Evolutionary conservation across 108 stramenopile genomes (phyloP), one percentile per base, ranked within the genome.

Genomic region (Bacterosira constricta): DNA sequence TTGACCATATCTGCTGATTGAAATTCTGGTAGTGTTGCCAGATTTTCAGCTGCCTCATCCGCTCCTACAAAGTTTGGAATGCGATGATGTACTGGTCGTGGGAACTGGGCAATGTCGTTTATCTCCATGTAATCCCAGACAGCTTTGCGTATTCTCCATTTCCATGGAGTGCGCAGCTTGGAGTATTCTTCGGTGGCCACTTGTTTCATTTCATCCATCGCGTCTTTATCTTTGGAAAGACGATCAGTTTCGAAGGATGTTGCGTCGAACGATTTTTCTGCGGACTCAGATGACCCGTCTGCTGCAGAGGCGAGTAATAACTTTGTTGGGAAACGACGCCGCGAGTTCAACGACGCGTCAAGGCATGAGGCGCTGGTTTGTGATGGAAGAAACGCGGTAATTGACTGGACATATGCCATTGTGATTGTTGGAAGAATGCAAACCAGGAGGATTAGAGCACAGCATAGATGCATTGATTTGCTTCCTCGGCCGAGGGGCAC

Each of bases 131-230:
- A 71, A 62, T 89, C 88, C 88, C 88, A 89, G 9, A 89, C 81
- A 0, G 84, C 84, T 58, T 85, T 87, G 9, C 88, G 84, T 30
- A 89, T 84, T 23, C 59, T 41, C 88, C 88, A 89, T 41, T 89
- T 89, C 88, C 88, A 89, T 11, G 88, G 88, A 13, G 88, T 87
- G 12, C 88, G 84, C 27, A 89, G 66, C 56, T 83, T 87, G 69
- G 75, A 20, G 54, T 83, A 85, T 79, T 87, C 82, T 6, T 61
- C 29, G 44, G 77, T 75, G 10, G 88, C 84, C 26, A 45, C 26
- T n/a, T 42, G 31, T 50, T 84, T 89, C 88, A 89, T 89, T 15
- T 51, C 75, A 38, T 75, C 63, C 88, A 89, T 89, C 29, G 88
- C 86, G 49, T 82, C 3, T 3, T 79, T 83, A 55, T 89, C 86